These are phyloP conservation scores for Phytophthora pisi DNA, from an alignment of 352 stramenopile genomes.

Conservation along the genomic window DNA sequence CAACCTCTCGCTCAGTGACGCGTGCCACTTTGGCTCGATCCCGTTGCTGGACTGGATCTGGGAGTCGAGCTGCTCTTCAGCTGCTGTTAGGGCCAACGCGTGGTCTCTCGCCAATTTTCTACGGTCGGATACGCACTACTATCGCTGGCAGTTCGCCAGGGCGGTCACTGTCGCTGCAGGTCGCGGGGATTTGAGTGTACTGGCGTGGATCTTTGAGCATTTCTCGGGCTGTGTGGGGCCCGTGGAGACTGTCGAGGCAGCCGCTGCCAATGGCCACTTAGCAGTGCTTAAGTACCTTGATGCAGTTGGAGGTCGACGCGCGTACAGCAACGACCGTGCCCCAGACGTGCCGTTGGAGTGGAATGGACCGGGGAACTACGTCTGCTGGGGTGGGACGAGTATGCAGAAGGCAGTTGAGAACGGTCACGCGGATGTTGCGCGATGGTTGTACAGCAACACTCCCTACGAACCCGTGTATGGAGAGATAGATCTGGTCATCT, in stretches of 20 bases:
- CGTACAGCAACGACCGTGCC: too few relatives aligned
- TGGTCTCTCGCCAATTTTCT: neutral
- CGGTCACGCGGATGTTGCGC: neutral
- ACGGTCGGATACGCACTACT: neutral
- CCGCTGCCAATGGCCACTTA: neutral
- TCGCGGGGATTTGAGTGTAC: neutral
- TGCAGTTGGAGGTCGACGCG: neutral
- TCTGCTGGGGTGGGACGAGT: neutral
- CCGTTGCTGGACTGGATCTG: neutral
- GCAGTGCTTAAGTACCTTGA: neutral
- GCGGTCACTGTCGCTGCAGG: neutral
- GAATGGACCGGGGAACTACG: neutral
- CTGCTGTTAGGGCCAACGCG: neutral
- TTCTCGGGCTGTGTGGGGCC: neutral
- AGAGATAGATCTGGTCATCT: neutral
- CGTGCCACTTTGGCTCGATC: neutral
- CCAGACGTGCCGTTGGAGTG: neutral
- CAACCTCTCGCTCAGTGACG: constrained; percentile 1
- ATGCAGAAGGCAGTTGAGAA: neutral
- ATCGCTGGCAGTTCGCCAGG: neutral
- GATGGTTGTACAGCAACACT: neutral
- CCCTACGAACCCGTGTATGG: neutral
- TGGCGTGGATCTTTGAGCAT: neutral
- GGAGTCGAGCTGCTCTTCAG: neutral
- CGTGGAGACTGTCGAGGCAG: neutral